Percentiles rank a stretch among this genome's conserved stretches.
These are phyloP conservation scores for Prunus salicina DNA, from an alignment of 306 rosid genomes.

Conservation along the genomic window DNA sequence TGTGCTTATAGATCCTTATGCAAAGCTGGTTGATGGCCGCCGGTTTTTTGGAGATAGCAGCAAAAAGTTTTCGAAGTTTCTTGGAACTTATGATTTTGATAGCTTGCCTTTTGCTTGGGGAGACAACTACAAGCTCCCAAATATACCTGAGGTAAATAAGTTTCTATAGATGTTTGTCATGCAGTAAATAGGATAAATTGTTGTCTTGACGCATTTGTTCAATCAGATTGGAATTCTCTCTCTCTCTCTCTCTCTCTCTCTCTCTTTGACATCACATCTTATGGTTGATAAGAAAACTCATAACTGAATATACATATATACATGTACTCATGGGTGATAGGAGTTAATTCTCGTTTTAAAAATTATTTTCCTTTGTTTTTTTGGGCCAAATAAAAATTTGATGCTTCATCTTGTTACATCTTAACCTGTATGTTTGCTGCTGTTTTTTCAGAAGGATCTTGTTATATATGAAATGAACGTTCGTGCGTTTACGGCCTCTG, in stretches of 20 bases:
- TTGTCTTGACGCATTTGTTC: conserved; percentile 8
- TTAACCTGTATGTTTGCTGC: conserved; percentile 25
- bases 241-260: neutral
- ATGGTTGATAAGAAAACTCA: neutral
- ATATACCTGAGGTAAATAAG: conserved; percentile 73
- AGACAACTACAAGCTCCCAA: conserved; percentile 76
- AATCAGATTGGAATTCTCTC: conserved; percentile 4
- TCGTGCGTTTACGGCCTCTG: conserved; percentile 81
- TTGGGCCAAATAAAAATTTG: conserved; percentile 12
- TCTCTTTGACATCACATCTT: conserved; percentile 5
- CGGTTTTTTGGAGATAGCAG: conserved; percentile 70
- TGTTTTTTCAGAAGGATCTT: conserved; percentile 80
- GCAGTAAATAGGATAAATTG: conserved; percentile 2
- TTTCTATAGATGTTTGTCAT: conserved; percentile 18
- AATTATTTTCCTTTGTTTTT: neutral
- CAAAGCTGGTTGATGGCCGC: conserved; percentile 89
- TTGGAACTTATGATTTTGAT: conserved; percentile 84
- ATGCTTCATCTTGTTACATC: conserved; percentile 13
- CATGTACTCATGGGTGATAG: conserved; percentile 1
- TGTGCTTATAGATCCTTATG: conserved; percentile 90
- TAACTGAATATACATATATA: conserved; percentile 8
- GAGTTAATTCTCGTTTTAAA: conserved; percentile 1
- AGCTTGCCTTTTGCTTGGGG: conserved; percentile 92
- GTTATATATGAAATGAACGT: conserved; percentile 95
- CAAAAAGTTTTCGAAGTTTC: conserved; percentile 57